Evolutionary conservation across 2,329 filamentous ascomycete species (phyloP).

Genomic region (Scedosporium dehoogii): DNA sequence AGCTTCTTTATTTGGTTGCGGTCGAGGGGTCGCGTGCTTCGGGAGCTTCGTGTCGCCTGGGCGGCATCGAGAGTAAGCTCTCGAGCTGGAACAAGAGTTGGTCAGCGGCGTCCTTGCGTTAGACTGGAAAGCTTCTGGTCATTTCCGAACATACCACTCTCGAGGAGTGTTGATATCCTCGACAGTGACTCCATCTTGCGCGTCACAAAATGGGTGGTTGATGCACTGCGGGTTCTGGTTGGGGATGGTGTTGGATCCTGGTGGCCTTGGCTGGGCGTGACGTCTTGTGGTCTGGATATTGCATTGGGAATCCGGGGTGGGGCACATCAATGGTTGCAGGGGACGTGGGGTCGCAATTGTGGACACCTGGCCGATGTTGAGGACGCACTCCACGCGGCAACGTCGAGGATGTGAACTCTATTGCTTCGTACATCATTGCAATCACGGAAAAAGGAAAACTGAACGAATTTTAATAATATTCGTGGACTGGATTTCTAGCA

Average conservation of each 20-base stretch:
- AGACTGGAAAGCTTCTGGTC: background rate
- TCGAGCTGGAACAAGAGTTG: conserved; percentile 51
- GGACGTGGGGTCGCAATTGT: too few relatives aligned
- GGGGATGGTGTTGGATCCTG: background rate
- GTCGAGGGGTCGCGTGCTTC: conserved; percentile 56
- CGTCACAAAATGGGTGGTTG: background rate
- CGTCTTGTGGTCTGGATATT: background rate
- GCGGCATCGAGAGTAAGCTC: conserved; percentile 97
- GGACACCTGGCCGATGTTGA: too few relatives aligned
- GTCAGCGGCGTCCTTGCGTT: background rate
- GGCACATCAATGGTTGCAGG: background rate
- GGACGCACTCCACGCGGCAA: too few relatives aligned
- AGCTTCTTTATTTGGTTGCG: conserved; percentile 87
- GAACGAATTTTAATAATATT: too few relatives aligned
- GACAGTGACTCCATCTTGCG: conserved; percentile 84
- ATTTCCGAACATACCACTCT: conserved; percentile 63
- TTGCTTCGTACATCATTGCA: too few relatives aligned
- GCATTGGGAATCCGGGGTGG: background rate
- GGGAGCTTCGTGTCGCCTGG: conserved; percentile 65
- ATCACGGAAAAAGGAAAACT: too few relatives aligned
- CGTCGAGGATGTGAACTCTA: too few relatives aligned
- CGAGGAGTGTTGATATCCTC: conserved; percentile 84
- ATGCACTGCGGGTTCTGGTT: too few relatives aligned
- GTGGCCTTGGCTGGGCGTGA: background rate
- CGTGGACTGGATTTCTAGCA: too few relatives aligned